phyloP scores from a whole-genome alignment of 352 stramenopile genomes.

The Phytophthora crassamura region DNA sequence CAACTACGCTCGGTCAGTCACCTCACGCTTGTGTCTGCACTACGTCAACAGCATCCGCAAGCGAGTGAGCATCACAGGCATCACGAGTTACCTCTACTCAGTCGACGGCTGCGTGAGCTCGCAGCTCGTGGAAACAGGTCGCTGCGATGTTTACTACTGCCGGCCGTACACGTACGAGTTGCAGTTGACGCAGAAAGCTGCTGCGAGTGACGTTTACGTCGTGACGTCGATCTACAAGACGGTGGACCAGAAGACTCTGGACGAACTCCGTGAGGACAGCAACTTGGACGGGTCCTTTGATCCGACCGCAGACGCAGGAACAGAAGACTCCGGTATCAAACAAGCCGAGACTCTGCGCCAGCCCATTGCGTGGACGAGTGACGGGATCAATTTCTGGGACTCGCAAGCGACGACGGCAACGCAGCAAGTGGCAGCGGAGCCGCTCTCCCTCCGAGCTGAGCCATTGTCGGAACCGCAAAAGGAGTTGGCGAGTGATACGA shows the following conservation, averaged over 20 bases:
- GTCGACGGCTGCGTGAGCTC: constrained; percentile 46
- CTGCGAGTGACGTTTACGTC: constrained; percentile 35
- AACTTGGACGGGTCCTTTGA: constrained; percentile 41
- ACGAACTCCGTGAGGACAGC: constrained; percentile 36
- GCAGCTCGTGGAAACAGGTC: constrained; percentile 36
- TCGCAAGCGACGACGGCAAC: neutral
- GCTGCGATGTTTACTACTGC: constrained; percentile 56
- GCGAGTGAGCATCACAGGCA: constrained; percentile 16
- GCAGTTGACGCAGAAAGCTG: constrained; percentile 42
- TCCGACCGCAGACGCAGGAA: neutral
- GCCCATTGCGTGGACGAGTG: too few species aligned
- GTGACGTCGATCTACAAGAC: constrained; percentile 54
- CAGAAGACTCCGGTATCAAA: constrained; percentile 10
- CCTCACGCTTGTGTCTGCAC: constrained; percentile 47
- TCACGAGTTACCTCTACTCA: constrained; percentile 43
- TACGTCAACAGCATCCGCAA: constrained; percentile 44
- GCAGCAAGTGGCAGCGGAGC: neutral
- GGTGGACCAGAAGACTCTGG: constrained; percentile 41
- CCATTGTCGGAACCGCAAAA: neutral
- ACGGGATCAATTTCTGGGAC: constrained; percentile 1
- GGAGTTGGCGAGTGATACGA: neutral
- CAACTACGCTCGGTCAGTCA: constrained; percentile 48
- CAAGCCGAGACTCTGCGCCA: neutral
- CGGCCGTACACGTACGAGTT: constrained; percentile 54
- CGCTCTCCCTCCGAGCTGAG: constrained; percentile 10